phyloP scores from a whole-genome alignment of 345 rosid genomes.

The Adansonia digitata region DNA sequence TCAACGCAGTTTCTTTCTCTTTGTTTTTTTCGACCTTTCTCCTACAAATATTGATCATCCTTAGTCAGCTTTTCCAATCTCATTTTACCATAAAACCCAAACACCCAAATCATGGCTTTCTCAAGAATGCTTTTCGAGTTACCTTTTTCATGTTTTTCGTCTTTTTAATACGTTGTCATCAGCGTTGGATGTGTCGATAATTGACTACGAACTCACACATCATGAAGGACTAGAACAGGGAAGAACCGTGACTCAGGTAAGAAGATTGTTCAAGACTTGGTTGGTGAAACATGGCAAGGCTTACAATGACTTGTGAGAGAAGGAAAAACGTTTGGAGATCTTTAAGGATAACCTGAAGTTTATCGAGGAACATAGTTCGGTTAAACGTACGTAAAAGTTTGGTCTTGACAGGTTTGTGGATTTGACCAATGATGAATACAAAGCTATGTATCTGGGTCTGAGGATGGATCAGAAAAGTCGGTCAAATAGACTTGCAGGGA shows the following conservation, averaged over 20 bases:
- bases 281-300: constrained; percentile 43
- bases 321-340: constrained; percentile 46
- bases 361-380: constrained; percentile 43
- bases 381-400: constrained; percentile 35
- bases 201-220: constrained; percentile 32
- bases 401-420: constrained; percentile 65
- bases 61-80: not conserved
- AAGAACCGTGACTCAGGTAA: constrained; percentile 27
- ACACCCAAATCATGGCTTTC: constrained; percentile 4
- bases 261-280: constrained; percentile 51
- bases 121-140: not conserved
- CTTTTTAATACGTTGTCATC: constrained; percentile 14
- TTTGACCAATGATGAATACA: constrained; percentile 54
- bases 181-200: constrained; percentile 52
- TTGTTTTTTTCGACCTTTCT: not conserved
- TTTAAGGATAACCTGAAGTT: constrained; percentile 58
- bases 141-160: constrained; percentile 1
- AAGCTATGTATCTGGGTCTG: constrained; percentile 36
- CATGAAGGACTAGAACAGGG: not conserved
- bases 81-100: not conserved
- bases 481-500: constrained; percentile 8
- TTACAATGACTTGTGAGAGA: constrained; percentile 56
- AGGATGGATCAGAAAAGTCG: constrained; percentile 21
- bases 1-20: constrained; percentile 17
- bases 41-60: not conserved